Evolutionary conservation across 441 rosid species (phyloP).

Genomic region (Manihot esculenta): DNA sequence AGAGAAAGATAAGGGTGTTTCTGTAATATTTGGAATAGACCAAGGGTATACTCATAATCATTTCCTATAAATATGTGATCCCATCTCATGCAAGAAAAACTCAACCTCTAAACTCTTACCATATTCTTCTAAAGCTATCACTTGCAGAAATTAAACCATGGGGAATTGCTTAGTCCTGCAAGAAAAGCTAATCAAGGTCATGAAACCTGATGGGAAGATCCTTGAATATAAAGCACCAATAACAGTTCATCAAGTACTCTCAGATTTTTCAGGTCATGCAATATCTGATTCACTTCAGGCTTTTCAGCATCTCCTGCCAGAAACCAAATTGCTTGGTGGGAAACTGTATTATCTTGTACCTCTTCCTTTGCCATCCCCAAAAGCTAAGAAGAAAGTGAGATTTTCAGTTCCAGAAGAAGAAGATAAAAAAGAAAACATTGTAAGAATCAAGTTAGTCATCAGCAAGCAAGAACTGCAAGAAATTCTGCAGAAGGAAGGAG

Average conservation of each 20-base stretch:
- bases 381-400: conserved; percentile 47
- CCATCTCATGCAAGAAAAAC: conserved; percentile 8
- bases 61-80: conserved; percentile 18
- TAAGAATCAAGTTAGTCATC: conserved; percentile 73
- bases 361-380: conserved; percentile 29
- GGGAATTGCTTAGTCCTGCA: conserved; percentile 69
- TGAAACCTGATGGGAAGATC: conserved; percentile 73
- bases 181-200: conserved; percentile 50
- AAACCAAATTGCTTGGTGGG: conserved; percentile 49
- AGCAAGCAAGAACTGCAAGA: conserved; percentile 67
- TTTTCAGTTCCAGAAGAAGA: conserved; percentile 53
- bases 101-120: neutral
- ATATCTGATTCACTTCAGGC: conserved; percentile 46
- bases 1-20: conserved; percentile 2
- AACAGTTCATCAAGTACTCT: conserved; percentile 58
- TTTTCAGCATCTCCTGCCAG: conserved; percentile 49
- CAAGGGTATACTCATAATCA: conserved; percentile 19
- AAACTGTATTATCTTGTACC: conserved; percentile 59
- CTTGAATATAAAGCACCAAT: conserved; percentile 64
- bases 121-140: neutral
- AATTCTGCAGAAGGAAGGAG: conserved; percentile 55
- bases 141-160: conserved; percentile 34
- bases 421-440: conserved; percentile 28
- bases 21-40: conserved; percentile 16
- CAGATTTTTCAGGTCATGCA: conserved; percentile 56